phyloP scores from a whole-genome alignment of 176 grass and related monocot genomes.

The Zoysia pacifica region DNA sequence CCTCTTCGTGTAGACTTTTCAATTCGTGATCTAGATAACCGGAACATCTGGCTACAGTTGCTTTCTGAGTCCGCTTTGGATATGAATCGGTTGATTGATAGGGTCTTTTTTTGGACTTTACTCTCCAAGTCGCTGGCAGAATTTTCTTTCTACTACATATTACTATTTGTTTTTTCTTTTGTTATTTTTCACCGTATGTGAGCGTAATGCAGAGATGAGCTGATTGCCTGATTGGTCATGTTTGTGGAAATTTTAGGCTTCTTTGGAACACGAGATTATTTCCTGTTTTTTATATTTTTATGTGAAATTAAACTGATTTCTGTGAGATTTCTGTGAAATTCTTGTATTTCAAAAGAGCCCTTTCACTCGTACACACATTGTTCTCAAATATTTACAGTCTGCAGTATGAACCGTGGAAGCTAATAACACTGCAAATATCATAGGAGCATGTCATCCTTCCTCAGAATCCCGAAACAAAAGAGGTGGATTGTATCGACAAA shows the following conservation, averaged over 20 bases:
- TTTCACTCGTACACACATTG: no score
- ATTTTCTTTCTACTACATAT: not conserved
- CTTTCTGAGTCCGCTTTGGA: constrained; percentile 25
- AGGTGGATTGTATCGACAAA: not conserved
- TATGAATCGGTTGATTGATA: not conserved
- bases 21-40: constrained; percentile 21
- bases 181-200: no score
- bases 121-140: not conserved
- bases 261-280: no score
- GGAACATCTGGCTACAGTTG: constrained; percentile 24
- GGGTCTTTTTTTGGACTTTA: constrained; percentile 22
- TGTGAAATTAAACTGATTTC: no score
- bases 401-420: not conserved
- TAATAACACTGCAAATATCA: not conserved
- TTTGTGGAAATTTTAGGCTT: not conserved
- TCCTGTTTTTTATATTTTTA: no score
- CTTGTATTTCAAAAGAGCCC: no score
- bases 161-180: not conserved
- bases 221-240: not conserved
- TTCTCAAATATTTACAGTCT: not conserved
- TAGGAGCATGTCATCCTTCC: not conserved
- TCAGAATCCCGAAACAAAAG: not conserved
- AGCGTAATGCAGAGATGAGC: not conserved
- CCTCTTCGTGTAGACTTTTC: not conserved
- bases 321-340: no score